Evolutionary conservation across 208 protist species (phyloP), one percentile per base, ranked within the genome.

Genomic region (Crithidia brevicula): DNA sequence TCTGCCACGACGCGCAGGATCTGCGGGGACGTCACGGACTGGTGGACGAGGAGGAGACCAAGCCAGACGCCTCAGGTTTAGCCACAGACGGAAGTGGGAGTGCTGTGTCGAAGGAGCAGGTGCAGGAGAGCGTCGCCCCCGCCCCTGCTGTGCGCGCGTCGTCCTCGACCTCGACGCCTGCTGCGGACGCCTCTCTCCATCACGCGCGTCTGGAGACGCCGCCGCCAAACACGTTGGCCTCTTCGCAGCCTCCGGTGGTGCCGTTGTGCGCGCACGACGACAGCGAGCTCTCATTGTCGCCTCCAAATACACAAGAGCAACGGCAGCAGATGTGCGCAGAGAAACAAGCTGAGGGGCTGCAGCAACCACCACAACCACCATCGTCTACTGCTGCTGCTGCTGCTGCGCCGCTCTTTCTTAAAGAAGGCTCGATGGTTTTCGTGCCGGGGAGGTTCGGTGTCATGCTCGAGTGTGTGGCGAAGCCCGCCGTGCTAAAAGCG

Each of bases 371-470:
- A n/a, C 50, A 22, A 22, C 25, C 50, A 45, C 52, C 33, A 28
- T 33, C 50, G 9, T 10, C 47, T 13, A 8, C 38, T n/a, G 23
- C 52, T n/a, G 15, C 40, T 33, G 9, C 49, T 20, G 49, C 36
- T 27, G 40, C 59, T 28, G 34, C 54, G 13, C 53, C 72, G 22
- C 63, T 47, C 22, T 83, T 75, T 36, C 64, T 83, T 9, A 68
- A 74, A 57, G 43, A 72, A 34, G 79, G 77, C 31, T 49, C 45
- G 15, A 54, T 45, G 6, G 62, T 83, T 13, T 67, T 67, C 11
- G 79, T 80, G 8, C 51, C 72, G 11, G 84, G 74, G 4, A 53
- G 74, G 52, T 90, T 74, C 51, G 75, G 72, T 16, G 65, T 74
- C 13, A 66, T 72, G 60, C 52, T 80, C 3, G 73, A 85, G 58